Evolutionary conservation across 768 basidiomycete species (phyloP), one percentile per base, ranked within the genome.

Genomic region (Calocera viscosa): DNA sequence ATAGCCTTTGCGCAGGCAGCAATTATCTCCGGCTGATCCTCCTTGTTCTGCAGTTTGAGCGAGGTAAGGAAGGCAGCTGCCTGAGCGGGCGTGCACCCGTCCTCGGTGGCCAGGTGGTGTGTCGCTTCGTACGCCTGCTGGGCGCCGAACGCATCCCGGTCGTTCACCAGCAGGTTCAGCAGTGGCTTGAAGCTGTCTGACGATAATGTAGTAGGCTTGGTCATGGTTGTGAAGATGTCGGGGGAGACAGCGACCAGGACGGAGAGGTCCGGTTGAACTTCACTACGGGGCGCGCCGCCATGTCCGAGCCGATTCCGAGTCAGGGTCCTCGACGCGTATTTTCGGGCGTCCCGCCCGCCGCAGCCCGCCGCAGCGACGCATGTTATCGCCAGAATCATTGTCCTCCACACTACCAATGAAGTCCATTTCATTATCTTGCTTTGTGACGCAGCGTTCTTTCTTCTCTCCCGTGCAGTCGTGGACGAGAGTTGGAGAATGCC

Each of bases 41-140:
- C 95, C 34, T 93, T 78, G 39, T 86, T 85, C 63, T 88, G 84
- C 65, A 93, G 78, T 67, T 94, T 90, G 40, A 93, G 77, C 2
- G 92, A 91, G 0, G 91, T 87, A 60, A 99, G 80, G 76, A 97
- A 95, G 1, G 94, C 87, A 22, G 93, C 94, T 66, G 94, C 84
- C 74, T 98, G 92, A 0, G 84, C 79, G 0, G 88, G 86, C 10
- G 81, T 82, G 0, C 87, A 80, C 49, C 80, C 78, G 65, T 85
- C 80, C 53, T 26, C 53, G 2, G 30, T 60, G 2, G 53, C 53
- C 26, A 60, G 26, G 53, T 60, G 53, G 30, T 60, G 8, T 26
- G 53, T 60, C 30, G 53, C 53, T 30, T 60, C 53, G 53, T 60
- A 60, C 10, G 53, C 53, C 30, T 60, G 53, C 30, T 60, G 26